A percentile compares a stretch with the other conserved stretches of the same genome.
Evolutionary conservation across 495 filamentous ascomycete species (phyloP).

Genomic region (Melanomma pulvis-pyrius): DNA sequence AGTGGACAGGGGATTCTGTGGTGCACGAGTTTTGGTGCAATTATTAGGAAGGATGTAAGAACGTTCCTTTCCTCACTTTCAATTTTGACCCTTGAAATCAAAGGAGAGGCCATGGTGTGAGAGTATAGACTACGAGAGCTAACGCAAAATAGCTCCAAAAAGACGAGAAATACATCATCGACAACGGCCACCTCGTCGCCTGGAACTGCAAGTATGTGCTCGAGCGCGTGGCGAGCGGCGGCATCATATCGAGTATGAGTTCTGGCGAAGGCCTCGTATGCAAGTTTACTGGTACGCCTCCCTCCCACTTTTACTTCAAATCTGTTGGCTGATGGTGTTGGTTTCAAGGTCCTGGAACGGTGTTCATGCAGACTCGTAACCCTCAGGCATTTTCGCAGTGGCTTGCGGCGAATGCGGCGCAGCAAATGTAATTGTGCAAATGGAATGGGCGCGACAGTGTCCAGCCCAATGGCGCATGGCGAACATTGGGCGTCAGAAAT

Average conservation of each 20-base stretch:
- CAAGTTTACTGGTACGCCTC: slow-evolving; percentile 72
- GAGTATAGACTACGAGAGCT: neutral
- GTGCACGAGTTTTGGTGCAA: slow-evolving; percentile 91
- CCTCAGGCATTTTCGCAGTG: slow-evolving; percentile 59
- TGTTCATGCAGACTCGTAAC: slow-evolving; percentile 94
- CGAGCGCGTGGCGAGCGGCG: slow-evolving; percentile 85
- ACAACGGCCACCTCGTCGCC: slow-evolving; percentile 94
- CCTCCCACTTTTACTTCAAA: neutral
- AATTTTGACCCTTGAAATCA: neutral
- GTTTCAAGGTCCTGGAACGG: slow-evolving; percentile 71
- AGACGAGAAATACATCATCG: slow-evolving; percentile 84
- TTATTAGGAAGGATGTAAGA: slow-evolving; percentile 91
- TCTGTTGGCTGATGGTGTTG: neutral
- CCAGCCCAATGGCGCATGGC: no score
- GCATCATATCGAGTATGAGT: slow-evolving; percentile 77
- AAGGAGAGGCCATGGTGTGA: neutral
- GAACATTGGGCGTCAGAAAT: no score
- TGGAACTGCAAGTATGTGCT: slow-evolving; percentile 96
- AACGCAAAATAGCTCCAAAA: slow-evolving; percentile 60
- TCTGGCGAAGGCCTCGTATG: slow-evolving; percentile 89
- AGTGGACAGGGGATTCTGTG: slow-evolving; percentile 77
- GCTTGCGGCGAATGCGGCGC: slow-evolving; percentile 26
- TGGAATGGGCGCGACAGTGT: no score
- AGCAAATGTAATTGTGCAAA: neutral
- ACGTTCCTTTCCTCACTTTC: neutral